Evolutionary conservation across 2,329 filamentous ascomycete genomes (phyloP), one percentile per base, ranked within the genome.

Genomic region (Davidsoniella neocaledoniae): DNA sequence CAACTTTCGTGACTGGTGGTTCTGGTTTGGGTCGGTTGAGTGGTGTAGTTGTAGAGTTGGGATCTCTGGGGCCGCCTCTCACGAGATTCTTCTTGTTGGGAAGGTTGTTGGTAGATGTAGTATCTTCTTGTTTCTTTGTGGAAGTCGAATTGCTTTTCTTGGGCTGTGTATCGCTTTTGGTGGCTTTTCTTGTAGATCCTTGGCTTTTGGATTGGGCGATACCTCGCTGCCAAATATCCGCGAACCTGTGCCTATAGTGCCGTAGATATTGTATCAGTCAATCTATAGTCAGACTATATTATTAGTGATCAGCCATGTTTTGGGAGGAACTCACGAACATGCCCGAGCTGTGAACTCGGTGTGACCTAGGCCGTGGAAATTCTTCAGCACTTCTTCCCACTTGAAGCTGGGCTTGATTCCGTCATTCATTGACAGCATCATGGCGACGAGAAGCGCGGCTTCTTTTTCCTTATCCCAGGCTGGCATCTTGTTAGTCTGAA

Each of bases 311-410:
- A 4, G 21, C 21, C 5, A 10, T 33, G 5, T 10, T 46, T 21
- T 21, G 4, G 4, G 21, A 3, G 21, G 21, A 5, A 46, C 29
- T 38, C 17, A 46, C 44, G 33, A 46, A 29, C 44, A 46, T 10
- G 44, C 44, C 3, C 14, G 16, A 14, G 6, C 5, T 23, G 29
- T 46, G 14, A 38, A 8, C 14, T 38, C 44, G 3, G 26, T 16
- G 14, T 71, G 68, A 8, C 67, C 68, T 50, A 62, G 60, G 5
- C 54, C 57, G 0, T 59, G 55, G 38, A 72, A 58, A 4, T 67
- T 57, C 0, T 57, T 57, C 56, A 68, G 61, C 5, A 71, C 58
- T n/a, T 62, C 59, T 19, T 56, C 41, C 56, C 62, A 65, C 9
- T 66, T 56, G 0, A 54, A 38, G 2, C 54, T 58, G 2, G 66